Evolutionary conservation across 163 green algal species (phyloP), one percentile per base, ranked within the genome.

Genomic region (Botryococcus braunii): DNA sequence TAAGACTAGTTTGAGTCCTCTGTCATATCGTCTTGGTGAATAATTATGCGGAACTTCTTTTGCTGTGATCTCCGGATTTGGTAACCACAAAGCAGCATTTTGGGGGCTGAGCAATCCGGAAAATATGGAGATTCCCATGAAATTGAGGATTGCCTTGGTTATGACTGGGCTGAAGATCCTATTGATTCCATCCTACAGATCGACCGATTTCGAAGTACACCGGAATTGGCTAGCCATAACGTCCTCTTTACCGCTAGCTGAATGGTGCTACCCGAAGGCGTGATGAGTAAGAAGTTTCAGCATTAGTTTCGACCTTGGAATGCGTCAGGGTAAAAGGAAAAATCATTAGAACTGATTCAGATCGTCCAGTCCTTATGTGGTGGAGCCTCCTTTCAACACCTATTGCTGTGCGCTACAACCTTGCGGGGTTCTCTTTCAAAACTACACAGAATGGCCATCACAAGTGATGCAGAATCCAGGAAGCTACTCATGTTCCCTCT

Each of bases 131-230:
- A n/a, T n/a, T n/a, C n/a, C 43, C 43, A 52, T 52, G 43, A 13
- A 17, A 17, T 65, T 11, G 6, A 9, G 58, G 23, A 13, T 62
- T 27, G 35, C 17, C 5, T n/a, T 62, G 23, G 69, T 64, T 23
- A 34, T 80, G 6, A 82, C 69, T 29, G 81, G 34, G 0, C 7
- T 94, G 40, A 95, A 98, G 77, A 35, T 97, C 29, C 74, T 97
- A 57, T 76, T 98, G n/a, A 27, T 95, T 4, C 88, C 91, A 1
- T 71, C 85, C 0, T 99, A 99, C 52, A 69, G 81, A 3, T 96
- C 88, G 39, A 99, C 93, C 0, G 93, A 99, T 62, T 97, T 97
- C 79, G 93, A 99, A 69, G 93, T 99, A 4, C 93, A 99, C 71
- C 79, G 93, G 7, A 96, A 98, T 81, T 99, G 93, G 93, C 72